These are phyloP conservation scores for Xylaria curta DNA, from an alignment of 495 filamentous ascomycete genomes.

Conservation along the genomic window DNA sequence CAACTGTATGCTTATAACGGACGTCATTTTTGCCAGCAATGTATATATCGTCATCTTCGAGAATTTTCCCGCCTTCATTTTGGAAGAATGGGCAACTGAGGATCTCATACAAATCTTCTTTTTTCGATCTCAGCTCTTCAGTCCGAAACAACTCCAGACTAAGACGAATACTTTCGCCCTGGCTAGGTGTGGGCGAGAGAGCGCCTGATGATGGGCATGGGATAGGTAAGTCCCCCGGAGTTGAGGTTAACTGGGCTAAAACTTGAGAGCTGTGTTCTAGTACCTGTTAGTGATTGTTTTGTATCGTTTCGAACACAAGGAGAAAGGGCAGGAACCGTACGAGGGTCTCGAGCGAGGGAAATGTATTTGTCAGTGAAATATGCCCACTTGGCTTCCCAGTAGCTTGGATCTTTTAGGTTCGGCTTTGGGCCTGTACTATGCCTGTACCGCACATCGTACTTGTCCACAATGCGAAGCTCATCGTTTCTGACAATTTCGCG, in stretches of 20 bases:
- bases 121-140: not conserved
- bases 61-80: not conserved
- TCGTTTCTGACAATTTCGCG: not conserved
- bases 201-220: not conserved
- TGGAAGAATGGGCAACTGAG: not conserved
- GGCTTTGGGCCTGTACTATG: constrained; percentile 7
- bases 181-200: not conserved
- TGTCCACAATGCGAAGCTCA: not conserved
- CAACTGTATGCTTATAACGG: not conserved
- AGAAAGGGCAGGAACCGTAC: not conserved
- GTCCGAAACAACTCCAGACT: not conserved
- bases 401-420: constrained; percentile 1
- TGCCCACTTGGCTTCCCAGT: constrained; percentile 12
- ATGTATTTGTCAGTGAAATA: constrained; percentile 9
- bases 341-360: not conserved
- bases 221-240: not conserved
- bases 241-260: not conserved
- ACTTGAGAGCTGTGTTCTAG: not conserved
- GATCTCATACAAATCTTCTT: not conserved
- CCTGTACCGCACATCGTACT: not conserved
- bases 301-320: not conserved
- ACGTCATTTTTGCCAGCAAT: not conserved
- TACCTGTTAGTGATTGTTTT: not conserved
- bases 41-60: not conserved
- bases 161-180: not conserved